phyloP scores from a whole-genome alignment of 1,284 basidiomycete species.

The Cutaneotrichosporon sp. region DNA sequence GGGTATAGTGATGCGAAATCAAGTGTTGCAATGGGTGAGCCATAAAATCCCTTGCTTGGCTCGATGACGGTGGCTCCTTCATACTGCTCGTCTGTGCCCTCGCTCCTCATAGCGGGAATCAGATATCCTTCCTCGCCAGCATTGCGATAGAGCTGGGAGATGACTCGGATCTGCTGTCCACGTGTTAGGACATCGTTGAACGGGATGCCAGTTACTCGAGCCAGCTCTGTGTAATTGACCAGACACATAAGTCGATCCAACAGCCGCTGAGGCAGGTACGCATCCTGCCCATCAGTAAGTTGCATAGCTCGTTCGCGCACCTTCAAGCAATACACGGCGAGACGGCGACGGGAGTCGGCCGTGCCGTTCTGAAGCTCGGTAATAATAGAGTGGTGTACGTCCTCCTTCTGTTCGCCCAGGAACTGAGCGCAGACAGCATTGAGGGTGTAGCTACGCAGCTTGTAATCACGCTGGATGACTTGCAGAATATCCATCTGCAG shows the following conservation, averaged over 20 bases:
- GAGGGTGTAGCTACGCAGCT: constrained; percentile 86
- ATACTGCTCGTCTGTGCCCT: constrained; percentile 89
- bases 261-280: constrained; percentile 86
- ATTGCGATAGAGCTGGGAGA: constrained; percentile 85
- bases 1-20: constrained; percentile 97
- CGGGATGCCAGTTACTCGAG: constrained; percentile 93
- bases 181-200: constrained; percentile 88
- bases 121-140: constrained; percentile 83
- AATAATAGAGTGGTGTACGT: constrained; percentile 94
- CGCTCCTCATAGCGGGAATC: constrained; percentile 72
- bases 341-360: constrained; percentile 75
- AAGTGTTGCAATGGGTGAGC: constrained; percentile 87
- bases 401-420: constrained; percentile 93
- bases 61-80: constrained; percentile 97
- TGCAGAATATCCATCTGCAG: constrained; percentile 89
- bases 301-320: constrained; percentile 48
- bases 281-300: constrained; percentile 60
- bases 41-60: constrained; percentile 87
- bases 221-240: constrained; percentile 93
- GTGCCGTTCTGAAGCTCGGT: constrained; percentile 94
- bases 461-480: constrained; percentile 95
- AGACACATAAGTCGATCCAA: constrained; percentile 97
- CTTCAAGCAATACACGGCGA: constrained; percentile 95
- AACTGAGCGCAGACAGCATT: constrained; percentile 95
- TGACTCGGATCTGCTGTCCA: constrained; percentile 92